Evolutionary conservation across 2,329 filamentous ascomycete genomes (phyloP).

Genomic region (Fusarium tupiense): DNA sequence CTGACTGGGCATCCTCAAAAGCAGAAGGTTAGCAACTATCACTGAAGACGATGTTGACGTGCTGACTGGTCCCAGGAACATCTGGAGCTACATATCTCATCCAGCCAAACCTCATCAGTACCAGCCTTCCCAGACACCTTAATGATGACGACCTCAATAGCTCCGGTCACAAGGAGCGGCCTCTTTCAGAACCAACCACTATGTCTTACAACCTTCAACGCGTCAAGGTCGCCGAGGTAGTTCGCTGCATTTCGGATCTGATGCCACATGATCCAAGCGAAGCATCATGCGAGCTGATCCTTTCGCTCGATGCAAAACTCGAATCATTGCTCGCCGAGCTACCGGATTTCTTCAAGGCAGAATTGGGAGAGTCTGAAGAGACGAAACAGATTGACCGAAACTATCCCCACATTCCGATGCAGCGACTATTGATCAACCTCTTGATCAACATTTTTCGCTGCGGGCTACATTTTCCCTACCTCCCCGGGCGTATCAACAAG

Average conservation of each 20-base stretch:
- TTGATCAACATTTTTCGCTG: neutral
- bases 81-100: neutral
- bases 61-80: neutral
- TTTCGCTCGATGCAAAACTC: neutral
- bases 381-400: neutral
- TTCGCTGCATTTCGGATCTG: neutral
- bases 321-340: neutral
- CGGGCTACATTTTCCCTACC: neutral
- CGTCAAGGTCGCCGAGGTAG: neutral
- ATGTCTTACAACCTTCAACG: neutral
- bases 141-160: neutral
- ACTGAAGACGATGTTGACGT: neutral
- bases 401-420: neutral
- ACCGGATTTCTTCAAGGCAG: neutral
- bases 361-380: neutral
- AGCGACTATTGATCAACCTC: neutral
- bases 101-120: neutral
- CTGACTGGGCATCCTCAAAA: neutral
- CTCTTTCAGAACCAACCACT: neutral
- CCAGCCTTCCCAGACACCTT: neutral
- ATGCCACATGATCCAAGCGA: neutral
- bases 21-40: neutral
- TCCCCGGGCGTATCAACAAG: neutral
- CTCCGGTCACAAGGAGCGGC: accelerated
- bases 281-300: neutral